Percentiles rank a stretch among this genome's conserved stretches.
Conservation (phyloP, 2,329 filamentous ascomycete genomes). For the Hymenoscyphus infarciens region DNA sequence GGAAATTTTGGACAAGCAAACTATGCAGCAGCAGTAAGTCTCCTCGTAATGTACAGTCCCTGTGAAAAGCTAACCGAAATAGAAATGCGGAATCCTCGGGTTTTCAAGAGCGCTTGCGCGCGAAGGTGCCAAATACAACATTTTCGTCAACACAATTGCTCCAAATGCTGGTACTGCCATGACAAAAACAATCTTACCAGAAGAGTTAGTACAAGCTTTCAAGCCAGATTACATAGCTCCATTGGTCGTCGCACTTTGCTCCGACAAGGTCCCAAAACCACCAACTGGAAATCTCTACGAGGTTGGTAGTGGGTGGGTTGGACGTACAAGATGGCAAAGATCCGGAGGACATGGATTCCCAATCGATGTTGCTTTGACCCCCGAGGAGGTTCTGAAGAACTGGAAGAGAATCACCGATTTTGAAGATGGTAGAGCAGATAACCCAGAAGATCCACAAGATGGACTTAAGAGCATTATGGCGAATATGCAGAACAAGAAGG, state of each 20-base stretch:
- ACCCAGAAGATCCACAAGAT: slow-evolving; percentile 76
- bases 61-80: slow-evolving; percentile 12
- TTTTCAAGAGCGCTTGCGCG: slow-evolving; percentile 90
- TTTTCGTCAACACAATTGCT: slow-evolving; percentile 95
- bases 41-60: slow-evolving; percentile 28
- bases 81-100: slow-evolving; percentile 90
- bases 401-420: slow-evolving; percentile 83
- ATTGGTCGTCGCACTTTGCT: slow-evolving; percentile 77
- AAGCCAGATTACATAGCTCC: slow-evolving; percentile 99
- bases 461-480: slow-evolving; percentile 74
- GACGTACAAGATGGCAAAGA: slow-evolving; percentile 91
- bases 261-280: slow-evolving; percentile 80
- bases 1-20: slow-evolving; percentile 99
- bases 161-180: slow-evolving; percentile 95
- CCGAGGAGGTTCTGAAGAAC: slow-evolving; percentile 74
- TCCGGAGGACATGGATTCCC: slow-evolving; percentile 88
- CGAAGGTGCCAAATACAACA: slow-evolving; percentile 96
- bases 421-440: slow-evolving; percentile 79
- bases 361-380: slow-evolving; percentile 74
- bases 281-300: slow-evolving; percentile 89
- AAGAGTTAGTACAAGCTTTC: slow-evolving; percentile 97
- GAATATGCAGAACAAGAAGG: slow-evolving; percentile 76
- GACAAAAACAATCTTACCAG: slow-evolving; percentile 90
- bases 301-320: slow-evolving; percentile 91
- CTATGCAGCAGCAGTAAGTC: slow-evolving; percentile 80